Base-by-base conservation (phyloP, 345 rosid genomes). In the Camelina hispida region DNA sequence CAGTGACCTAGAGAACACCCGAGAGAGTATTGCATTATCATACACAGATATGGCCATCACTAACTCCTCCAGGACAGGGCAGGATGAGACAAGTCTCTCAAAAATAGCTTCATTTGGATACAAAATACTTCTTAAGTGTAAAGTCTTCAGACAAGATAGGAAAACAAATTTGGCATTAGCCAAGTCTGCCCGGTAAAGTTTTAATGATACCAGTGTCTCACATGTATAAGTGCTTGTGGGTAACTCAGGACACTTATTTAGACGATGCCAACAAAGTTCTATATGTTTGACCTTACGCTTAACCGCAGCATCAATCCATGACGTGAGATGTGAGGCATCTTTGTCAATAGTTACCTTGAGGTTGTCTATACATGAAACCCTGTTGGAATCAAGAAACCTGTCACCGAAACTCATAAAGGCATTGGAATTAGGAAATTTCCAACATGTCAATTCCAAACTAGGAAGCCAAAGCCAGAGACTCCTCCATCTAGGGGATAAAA, bases 121-220 rank as follows among this genome's bases (percentile, higher is more conserved):
- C 4, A 7, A 0, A 15, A 43, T 1, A 14, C 0, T 0, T 9
- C 15, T 5, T 8, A 63, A 15, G 4, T 15, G 6, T 18, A 62
- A 7, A 25, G 40, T 62, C 53, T 63, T 63, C 5, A 63, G 14
- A 63, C 68, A 44, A 44, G 68, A 22, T n/a, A 63, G 44, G 38
- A 53, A 23, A 15, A 15, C 7, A 44, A 44, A 44, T 8, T 44
- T 8, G 50, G 50, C 17, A 44, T 38, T 6, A 61, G 15, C 5
- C 48, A 38, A 61, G 66, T 1, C 5, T 9, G 20, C 17, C 10
- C 7, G 1, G 4, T 42, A 0, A 42, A 42, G 46, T 42, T 12
- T 2, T 5, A 38, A 5, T 0, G 47, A 17, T 1, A 61, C 65
- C 5, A 61, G 30, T 37, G 66, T 38, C 66, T 37, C 30, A 30